Evolutionary conservation across 495 filamentous ascomycete species (phyloP), one percentile per base, ranked within the genome.

Genomic region (Hamigera avellanea): DNA sequence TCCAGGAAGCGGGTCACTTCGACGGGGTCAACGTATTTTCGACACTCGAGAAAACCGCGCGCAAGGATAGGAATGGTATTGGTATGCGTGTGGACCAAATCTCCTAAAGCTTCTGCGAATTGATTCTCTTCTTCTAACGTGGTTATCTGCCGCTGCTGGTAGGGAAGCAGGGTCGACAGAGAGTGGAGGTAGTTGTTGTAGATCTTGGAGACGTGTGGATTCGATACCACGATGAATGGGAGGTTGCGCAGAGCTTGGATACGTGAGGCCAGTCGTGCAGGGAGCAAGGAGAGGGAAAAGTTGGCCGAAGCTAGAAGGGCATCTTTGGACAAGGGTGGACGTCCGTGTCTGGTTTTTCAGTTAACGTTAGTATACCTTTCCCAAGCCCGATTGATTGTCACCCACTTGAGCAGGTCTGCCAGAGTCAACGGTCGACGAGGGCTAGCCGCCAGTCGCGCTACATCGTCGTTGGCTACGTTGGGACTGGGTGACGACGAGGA

Each of bases 141-240:
- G 37, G 73, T 76, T 37, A 95, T 91, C 59, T 79, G 59, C 42
- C 75, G 55, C 59, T 81, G 52, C 51, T 85, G 81, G 57, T 85
- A 95, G 2, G 85, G 83, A 1, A 95, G 72, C 6, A 98, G 71
- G 3, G 84, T 93, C 3, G 83, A 86, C 1, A 96, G 68, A 3
- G 85, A 93, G 52, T 95, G 87, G 27, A 89, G 62, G 59, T 98
- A 98, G 59, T 94, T 95, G 51, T 83, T 75, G 63, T 95, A 95
- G 38, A 98, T 96, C 44, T 76, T 77, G 19, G 80, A 79, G 36
- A 96, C 84, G 50, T 94, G 82, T 1, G 86, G 83, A 54, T 96
- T 96, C 0, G 89, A 86, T 13, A 98, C 91, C 31, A 98, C 88
- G 49, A 98, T 98, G 59, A 83, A 98, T 1, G 91, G 93, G 2